Conservation (phyloP, 1,284 basidiomycete genomes). For the Microbotryomycetes sp. region DNA sequence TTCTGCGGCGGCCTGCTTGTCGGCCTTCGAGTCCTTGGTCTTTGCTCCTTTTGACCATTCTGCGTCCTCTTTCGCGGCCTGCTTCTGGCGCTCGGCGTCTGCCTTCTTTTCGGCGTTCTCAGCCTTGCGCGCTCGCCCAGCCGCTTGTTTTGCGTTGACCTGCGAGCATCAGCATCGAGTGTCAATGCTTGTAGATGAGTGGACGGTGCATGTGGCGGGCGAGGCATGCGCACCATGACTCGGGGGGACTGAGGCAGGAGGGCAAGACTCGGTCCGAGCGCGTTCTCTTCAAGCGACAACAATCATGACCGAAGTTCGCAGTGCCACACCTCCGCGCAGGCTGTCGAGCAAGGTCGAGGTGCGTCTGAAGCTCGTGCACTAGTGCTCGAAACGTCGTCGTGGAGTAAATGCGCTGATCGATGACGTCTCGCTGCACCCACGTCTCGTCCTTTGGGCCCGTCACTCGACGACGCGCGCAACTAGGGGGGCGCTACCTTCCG, state of each 20-base stretch:
- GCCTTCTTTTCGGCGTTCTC: conserved; percentile 55
- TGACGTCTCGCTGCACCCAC: neutral
- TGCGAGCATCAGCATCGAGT: neutral
- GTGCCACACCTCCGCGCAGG: neutral
- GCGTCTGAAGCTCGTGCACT: neutral
- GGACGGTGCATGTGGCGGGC: neutral
- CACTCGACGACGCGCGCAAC: neutral
- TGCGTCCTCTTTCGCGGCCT: conserved; percentile 58
- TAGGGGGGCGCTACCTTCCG: neutral
- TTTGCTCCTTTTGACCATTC: conserved; percentile 63
- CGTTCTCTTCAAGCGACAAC: neutral
- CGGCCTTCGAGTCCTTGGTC: conserved; percentile 38
- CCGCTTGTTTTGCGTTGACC: conserved; percentile 50
- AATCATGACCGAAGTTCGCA: neutral
- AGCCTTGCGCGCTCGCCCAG: conserved; percentile 80
- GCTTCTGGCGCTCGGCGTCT: conserved; percentile 6
- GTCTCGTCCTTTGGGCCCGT: neutral
- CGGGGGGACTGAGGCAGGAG: neutral
- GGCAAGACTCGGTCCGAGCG: neutral
- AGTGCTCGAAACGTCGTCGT: neutral
- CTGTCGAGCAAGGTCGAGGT: neutral
- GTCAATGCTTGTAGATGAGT: neutral
- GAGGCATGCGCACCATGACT: neutral
- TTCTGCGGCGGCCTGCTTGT: conserved; percentile 41
- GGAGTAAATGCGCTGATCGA: neutral